phyloP scores from a whole-genome alignment of 176 grass and related monocot species.

The Eleusine indica region DNA sequence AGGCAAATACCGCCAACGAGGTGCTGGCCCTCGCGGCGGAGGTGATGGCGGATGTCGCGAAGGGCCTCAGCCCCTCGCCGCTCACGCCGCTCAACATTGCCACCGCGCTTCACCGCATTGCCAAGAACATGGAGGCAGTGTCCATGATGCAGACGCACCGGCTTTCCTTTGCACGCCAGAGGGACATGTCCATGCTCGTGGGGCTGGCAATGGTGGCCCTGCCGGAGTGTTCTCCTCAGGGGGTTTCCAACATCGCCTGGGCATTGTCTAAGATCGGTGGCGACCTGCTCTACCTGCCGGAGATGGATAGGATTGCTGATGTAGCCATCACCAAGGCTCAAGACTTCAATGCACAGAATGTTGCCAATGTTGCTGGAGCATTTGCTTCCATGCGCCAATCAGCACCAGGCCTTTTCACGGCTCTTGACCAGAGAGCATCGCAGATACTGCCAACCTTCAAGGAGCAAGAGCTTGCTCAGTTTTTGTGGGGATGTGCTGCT shows the following conservation, averaged over 20 bases:
- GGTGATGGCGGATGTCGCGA: slow-evolving; percentile 55
- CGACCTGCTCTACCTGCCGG: slow-evolving; percentile 72
- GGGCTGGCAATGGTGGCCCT: slow-evolving; percentile 81
- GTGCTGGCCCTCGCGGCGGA: slow-evolving; percentile 68
- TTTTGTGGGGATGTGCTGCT: slow-evolving; percentile 91
- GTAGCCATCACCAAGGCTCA: slow-evolving; percentile 70
- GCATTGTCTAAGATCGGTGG: slow-evolving; percentile 92
- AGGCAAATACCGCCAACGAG: slow-evolving; percentile 74
- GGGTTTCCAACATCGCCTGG: slow-evolving; percentile 91
- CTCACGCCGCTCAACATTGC: slow-evolving; percentile 87
- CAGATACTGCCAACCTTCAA: slow-evolving; percentile 64
- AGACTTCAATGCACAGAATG: slow-evolving; percentile 86
- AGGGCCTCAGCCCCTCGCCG: slow-evolving; percentile 83
- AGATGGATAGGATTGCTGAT: slow-evolving; percentile 85
- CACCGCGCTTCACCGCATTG: slow-evolving; percentile 93
- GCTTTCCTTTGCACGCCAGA: slow-evolving; percentile 73
- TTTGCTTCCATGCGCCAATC: slow-evolving; percentile 91
- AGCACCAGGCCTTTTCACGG: slow-evolving; percentile 62
- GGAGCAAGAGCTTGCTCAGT: slow-evolving; percentile 81
- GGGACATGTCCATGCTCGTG: slow-evolving; percentile 92
- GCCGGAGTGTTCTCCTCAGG: slow-evolving; percentile 77
- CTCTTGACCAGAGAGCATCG: slow-evolving; percentile 54
- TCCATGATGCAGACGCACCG: slow-evolving; percentile 68
- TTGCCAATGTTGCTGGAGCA: slow-evolving; percentile 78
- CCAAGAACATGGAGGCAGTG: slow-evolving; percentile 90